Conservation (phyloP, 1,139 yeast species). For the Nadsonia starkeyi-henricii region DNA sequence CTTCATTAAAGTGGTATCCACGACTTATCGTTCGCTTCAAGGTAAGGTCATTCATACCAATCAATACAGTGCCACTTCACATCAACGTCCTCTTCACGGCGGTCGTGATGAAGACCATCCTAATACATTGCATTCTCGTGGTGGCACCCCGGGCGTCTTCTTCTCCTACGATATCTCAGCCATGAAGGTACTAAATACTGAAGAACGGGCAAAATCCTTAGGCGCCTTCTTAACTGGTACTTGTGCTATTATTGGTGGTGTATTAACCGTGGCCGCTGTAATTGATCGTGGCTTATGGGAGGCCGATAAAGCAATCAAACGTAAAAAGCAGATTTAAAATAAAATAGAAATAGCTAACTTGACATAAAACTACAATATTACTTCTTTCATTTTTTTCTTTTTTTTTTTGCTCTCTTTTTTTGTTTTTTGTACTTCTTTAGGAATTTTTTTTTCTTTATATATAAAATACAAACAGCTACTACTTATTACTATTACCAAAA, state of each 20-base stretch:
- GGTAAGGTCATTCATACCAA: constrained; percentile 56
- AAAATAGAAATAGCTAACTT: too few relatives aligned
- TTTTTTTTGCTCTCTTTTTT: too few relatives aligned
- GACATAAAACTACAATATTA: too few relatives aligned
- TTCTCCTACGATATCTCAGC: constrained; percentile 88
- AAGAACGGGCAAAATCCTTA: constrained; percentile 66
- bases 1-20: constrained; percentile 80
- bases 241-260: constrained; percentile 84
- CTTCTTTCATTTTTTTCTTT: too few relatives aligned
- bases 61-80: constrained; percentile 83
- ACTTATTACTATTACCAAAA: too few relatives aligned
- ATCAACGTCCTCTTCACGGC: constrained; percentile 71
- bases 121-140: constrained; percentile 67
- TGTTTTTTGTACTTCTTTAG: too few relatives aligned
- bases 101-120: constrained; percentile 89
- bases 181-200: constrained; percentile 75
- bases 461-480: too few relatives aligned
- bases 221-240: constrained; percentile 78
- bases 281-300: constrained; percentile 81
- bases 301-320: constrained; percentile 66
- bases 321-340: constrained; percentile 44
- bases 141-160: constrained; percentile 86
- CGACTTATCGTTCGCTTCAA: constrained; percentile 60
- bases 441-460: too few relatives aligned
- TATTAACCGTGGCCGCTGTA: constrained; percentile 80